A percentile compares a stretch with the other conserved stretches of the same genome.
Evolutionary conservation across 768 basidiomycete species (phyloP).

Genomic region (Neoboletus brunneissimus): DNA sequence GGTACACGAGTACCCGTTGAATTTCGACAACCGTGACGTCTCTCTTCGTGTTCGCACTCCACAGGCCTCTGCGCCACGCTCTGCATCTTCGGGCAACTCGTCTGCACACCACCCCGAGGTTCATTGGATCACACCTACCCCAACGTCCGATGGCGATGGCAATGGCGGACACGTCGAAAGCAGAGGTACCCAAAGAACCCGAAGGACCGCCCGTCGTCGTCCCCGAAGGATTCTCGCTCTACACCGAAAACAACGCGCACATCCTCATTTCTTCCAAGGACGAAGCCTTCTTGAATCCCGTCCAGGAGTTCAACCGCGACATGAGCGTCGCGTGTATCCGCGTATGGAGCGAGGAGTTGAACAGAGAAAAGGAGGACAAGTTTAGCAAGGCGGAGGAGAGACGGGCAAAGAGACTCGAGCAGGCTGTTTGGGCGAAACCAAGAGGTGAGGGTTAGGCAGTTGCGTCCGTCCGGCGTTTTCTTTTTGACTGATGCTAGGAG

Average conservation of each 20-base stretch:
- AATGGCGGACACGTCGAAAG: neutral
- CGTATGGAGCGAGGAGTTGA: conserved; percentile 77
- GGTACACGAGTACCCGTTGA: neutral
- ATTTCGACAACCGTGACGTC: conserved; percentile 18
- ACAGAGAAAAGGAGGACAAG: conserved; percentile 57
- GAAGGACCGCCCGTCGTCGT: conserved; percentile 36
- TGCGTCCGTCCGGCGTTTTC: neutral
- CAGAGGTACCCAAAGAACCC: neutral
- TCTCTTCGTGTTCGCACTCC: conserved; percentile 9
- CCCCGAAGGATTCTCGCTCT: conserved; percentile 74
- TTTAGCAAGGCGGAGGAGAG: conserved; percentile 56
- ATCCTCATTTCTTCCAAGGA: conserved; percentile 55
- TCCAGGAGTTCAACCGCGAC: conserved; percentile 98
- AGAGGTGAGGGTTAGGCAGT: conserved; percentile 38
- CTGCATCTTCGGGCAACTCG: conserved; percentile 3
- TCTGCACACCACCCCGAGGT: neutral
- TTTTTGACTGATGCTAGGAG: conserved; percentile 1
- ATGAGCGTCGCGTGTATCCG: conserved; percentile 87
- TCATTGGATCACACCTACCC: neutral
- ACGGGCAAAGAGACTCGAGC: conserved; percentile 37
- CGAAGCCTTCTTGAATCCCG: conserved; percentile 93
- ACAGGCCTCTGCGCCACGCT: conserved; percentile 31
- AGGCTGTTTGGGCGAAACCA: conserved; percentile 40
- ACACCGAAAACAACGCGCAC: conserved; percentile 77
- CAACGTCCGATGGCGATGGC: conserved; percentile 8